phyloP scores from a whole-genome alignment of 2,329 filamentous ascomycete species.

The Sporothrix curviconia region DNA sequence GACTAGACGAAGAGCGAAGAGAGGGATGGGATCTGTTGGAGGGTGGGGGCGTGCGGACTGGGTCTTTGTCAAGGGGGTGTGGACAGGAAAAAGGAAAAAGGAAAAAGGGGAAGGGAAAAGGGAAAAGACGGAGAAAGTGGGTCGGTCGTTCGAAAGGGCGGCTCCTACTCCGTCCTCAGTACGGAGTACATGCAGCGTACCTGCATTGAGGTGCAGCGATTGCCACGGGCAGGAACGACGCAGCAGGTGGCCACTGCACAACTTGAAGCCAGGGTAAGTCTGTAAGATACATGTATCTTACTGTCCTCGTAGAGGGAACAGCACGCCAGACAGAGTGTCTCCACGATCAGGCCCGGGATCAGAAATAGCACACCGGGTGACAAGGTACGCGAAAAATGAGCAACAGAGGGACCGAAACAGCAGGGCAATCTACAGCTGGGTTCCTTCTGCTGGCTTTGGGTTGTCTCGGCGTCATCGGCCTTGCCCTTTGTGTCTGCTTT shows the following conservation, averaged over 20 bases:
- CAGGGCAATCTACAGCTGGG: constrained; percentile 3
- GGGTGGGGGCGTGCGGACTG: constrained; percentile 12
- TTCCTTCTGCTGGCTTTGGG: background rate
- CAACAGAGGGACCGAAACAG: background rate
- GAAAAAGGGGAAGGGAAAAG: constrained; percentile 13
- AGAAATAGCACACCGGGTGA: too few relatives aligned
- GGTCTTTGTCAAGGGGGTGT: constrained; percentile 15
- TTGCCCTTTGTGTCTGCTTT: background rate
- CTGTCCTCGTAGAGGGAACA: too few relatives aligned
- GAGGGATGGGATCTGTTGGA: constrained; percentile 15
- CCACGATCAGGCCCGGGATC: too few relatives aligned
- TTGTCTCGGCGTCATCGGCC: background rate
- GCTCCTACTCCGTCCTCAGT: too few relatives aligned
- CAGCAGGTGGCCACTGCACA: too few relatives aligned
- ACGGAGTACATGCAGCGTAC: too few relatives aligned
- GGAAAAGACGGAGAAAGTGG: constrained; percentile 18
- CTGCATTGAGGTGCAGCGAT: too few relatives aligned
- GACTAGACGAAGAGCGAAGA: constrained; percentile 15
- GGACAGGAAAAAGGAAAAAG: constrained; percentile 13
- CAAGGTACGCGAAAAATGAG: background rate
- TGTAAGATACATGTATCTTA: too few relatives aligned
- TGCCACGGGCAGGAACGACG: too few relatives aligned
- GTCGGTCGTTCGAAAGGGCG: constrained; percentile 14
- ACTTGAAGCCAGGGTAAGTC: too few relatives aligned
- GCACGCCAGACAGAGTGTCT: too few relatives aligned